Base-by-base conservation (phyloP, 257 asterid genomes). In the Haberlea rhodopensis region DNA sequence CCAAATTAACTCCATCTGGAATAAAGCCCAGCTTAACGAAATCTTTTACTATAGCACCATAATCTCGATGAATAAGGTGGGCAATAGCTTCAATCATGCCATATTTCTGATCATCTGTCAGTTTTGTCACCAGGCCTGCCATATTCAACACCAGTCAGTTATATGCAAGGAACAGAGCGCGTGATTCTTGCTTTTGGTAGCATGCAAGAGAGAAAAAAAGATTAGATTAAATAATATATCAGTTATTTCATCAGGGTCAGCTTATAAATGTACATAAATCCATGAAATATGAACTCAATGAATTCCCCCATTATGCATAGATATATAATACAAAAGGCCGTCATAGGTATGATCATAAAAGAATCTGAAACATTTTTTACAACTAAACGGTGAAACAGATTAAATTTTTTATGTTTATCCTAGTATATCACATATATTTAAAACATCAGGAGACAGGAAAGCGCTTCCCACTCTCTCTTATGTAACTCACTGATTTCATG, bases 1-100 rank as follows among this genome's bases (percentile, higher is more conserved):
- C 90, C 67, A 94, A 74, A 75, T 94, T 94, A 59, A 94, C 99
- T 32, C 97, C 99, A 54, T 90, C 99, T 0, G 87, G 79, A 64
- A 94, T 94, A 80, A 94, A 94, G 57, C 83, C 99, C 51, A 94
- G 92, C 68, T 84, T 90, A 70, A 94, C 96, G 32, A 94, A 94
- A 77, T 94, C 97, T 78, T 94, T 94, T 40, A 94, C 99, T 26
- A 94, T 90, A 61, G 99, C 97, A 73, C 76, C 71, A 73, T 94
- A 94, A 71, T 94, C 99, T 43, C 99, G 94, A 78, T 94, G 99
- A 62, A 94, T 94, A 70, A 94, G 95, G 83, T 94, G 99, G 62
- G 99, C 87, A 66, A 94, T 94, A 63, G 99, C 97, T 84, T 94
- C 99, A 48, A 94, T 84, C 99, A 94, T 90, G 63, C 99, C 99